phyloP scores from a whole-genome alignment of 495 filamentous ascomycete genomes.

The Annulohypoxylon moriforme region DNA sequence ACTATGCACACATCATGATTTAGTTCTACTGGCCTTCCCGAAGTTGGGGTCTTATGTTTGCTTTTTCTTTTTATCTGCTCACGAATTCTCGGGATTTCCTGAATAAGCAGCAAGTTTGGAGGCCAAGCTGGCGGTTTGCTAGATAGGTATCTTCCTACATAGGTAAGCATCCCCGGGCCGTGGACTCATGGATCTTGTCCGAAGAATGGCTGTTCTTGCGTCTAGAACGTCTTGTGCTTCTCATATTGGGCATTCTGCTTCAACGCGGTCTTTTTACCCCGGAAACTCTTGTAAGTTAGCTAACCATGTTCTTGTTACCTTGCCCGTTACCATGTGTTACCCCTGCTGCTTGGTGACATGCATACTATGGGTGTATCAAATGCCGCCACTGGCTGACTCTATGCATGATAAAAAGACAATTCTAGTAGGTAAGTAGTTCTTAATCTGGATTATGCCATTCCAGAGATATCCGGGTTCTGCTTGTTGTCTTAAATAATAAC shows the following conservation, averaged over 20 bases:
- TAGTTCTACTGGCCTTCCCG: background rate
- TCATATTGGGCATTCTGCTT: background rate
- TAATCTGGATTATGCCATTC: background rate
- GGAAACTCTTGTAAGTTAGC: constrained; percentile 25
- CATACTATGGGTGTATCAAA: constrained; percentile 32
- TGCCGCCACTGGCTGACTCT: constrained; percentile 26
- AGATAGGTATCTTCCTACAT: background rate
- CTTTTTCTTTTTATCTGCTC: constrained; percentile 7
- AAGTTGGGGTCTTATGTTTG: background rate
- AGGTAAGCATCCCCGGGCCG: background rate
- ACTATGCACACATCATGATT: background rate
- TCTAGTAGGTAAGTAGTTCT: background rate
- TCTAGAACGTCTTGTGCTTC: constrained; percentile 5
- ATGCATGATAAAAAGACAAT: constrained; percentile 22
- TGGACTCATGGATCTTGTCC: background rate
- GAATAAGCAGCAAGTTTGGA: background rate
- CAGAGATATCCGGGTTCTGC: background rate
- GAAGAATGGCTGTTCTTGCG: background rate
- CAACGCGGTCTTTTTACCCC: constrained; percentile 29
- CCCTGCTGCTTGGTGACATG: constrained; percentile 48
- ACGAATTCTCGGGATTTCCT: background rate
- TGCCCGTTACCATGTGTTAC: constrained; percentile 50
- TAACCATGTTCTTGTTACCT: constrained; percentile 36
- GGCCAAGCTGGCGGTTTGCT: background rate
- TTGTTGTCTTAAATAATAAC: background rate